Percentiles rank a stretch among this genome's conserved stretches.
Conservation (phyloP, 140 eudicot genomes). For the Stevia rebaudiana region DNA sequence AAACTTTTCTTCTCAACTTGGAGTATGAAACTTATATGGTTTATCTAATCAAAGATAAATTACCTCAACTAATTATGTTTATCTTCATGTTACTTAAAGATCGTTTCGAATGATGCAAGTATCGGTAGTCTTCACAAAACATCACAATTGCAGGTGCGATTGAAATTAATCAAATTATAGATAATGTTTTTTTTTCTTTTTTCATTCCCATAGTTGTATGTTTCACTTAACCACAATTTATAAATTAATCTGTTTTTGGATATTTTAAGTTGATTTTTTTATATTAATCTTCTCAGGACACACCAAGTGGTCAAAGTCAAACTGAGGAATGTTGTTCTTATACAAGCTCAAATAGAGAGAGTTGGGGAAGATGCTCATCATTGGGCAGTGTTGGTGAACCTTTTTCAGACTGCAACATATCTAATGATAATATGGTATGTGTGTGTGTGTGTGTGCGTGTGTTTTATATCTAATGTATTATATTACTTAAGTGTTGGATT, state of each 20-base stretch:
- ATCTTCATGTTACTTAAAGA: conserved; percentile 5
- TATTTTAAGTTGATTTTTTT: neutral
- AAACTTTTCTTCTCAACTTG: neutral
- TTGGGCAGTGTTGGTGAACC: conserved; percentile 71
- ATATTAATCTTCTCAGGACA: conserved; percentile 37
- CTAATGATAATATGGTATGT: conserved; percentile 27
- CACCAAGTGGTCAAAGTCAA: conserved; percentile 36
- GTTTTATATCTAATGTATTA: neutral
- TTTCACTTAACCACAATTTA: neutral
- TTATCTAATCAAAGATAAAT: neutral
- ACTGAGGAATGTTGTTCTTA: conserved; percentile 69
- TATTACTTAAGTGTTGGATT: conserved; percentile 13
- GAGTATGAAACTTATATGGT: neutral
- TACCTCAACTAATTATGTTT: conserved; percentile 1
- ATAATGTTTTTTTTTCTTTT: conserved; percentile 7
- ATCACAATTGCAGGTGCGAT: conserved; percentile 46
- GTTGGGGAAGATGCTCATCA: conserved; percentile 96
- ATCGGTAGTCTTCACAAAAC: conserved; percentile 21
- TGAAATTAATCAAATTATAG: conserved; percentile 10
- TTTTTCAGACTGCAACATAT: conserved; percentile 37
- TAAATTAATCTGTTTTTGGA: neutral
- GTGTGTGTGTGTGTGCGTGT: neutral
- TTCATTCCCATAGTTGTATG: neutral
- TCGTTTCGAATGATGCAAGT: conserved; percentile 24
- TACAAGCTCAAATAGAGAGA: conserved; percentile 86